phyloP scores from a whole-genome alignment of 768 basidiomycete species.

The Crepidotus variabilis region DNA sequence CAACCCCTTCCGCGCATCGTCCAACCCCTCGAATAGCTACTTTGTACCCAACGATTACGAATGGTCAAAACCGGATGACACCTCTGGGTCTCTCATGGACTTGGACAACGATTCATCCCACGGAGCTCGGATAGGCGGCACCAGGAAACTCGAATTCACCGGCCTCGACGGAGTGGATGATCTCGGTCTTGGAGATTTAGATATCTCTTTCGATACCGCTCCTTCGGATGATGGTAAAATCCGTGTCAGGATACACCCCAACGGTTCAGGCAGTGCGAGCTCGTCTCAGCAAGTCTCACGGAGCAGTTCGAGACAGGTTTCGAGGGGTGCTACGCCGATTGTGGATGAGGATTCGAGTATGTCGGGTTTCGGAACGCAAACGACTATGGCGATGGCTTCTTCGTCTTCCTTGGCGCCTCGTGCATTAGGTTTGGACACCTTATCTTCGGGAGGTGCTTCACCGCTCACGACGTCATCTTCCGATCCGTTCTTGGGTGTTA shows the following conservation, averaged over 20 bases:
- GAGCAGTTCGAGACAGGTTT: conserved; percentile 11
- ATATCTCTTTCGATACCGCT: conserved; percentile 71
- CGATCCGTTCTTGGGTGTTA: conserved; percentile 59
- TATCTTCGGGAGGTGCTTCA: conserved; percentile 22
- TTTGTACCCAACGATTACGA: conserved; percentile 51
- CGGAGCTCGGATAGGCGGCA: conserved; percentile 24
- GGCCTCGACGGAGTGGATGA: conserved; percentile 45
- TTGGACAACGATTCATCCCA: conserved; percentile 37
- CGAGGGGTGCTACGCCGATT: conserved; percentile 12
- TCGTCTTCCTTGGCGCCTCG: conserved; percentile 19
- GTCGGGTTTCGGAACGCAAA: background rate
- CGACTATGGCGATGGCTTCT: conserved; percentile 18
- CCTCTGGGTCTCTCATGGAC: conserved; percentile 40
- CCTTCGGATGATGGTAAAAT: conserved; percentile 67
- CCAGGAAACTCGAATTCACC: conserved; percentile 56
- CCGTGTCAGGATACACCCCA: conserved; percentile 66
- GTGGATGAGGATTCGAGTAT: conserved; percentile 1
- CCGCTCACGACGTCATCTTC: conserved; percentile 35
- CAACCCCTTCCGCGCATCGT: conserved; percentile 38
- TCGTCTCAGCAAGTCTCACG: conserved; percentile 14
- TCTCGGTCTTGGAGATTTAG: conserved; percentile 51
- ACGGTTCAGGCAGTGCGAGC: conserved; percentile 33
- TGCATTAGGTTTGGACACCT: conserved; percentile 23
- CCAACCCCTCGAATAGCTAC: conserved; percentile 44
- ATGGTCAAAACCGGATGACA: conserved; percentile 37